These are phyloP conservation scores for Pestalotiopsis sp. DNA, from an alignment of 2,329 filamentous ascomycete genomes.

Conservation along the genomic window DNA sequence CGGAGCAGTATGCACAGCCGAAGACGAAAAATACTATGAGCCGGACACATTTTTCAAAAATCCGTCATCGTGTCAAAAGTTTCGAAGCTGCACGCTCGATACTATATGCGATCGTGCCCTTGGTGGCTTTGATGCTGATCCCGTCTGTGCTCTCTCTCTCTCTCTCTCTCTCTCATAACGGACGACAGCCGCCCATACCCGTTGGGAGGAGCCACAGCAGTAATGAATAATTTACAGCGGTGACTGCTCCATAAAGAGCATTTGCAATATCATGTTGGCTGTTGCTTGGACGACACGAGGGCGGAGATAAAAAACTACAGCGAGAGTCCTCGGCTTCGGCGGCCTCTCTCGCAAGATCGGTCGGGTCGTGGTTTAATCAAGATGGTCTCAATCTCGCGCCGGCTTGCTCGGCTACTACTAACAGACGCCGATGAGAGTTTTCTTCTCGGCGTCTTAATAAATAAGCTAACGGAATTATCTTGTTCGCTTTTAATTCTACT, in stretches of 20 bases:
- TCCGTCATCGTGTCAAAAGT: neutral
- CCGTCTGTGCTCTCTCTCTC: neutral
- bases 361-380: too few species aligned
- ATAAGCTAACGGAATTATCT: too few species aligned
- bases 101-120: neutral
- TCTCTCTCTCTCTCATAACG: neutral
- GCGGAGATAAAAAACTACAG: too few species aligned
- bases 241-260: neutral
- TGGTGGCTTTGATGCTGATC: neutral
- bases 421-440: too few species aligned
- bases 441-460: too few species aligned
- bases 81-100: neutral
- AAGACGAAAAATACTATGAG: neutral
- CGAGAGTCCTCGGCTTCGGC: too few species aligned
- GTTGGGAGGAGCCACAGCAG: neutral
- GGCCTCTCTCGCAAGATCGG: too few species aligned
- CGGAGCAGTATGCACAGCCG: neutral
- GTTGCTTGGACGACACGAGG: too few species aligned
- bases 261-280: neutral
- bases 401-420: too few species aligned
- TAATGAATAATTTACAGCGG: neutral
- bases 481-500: too few species aligned
- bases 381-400: too few species aligned
- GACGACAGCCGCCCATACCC: neutral
- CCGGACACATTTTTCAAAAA: neutral